phyloP scores from a whole-genome alignment of 1,284 basidiomycete species.

The Trichosporon ovoides region DNA sequence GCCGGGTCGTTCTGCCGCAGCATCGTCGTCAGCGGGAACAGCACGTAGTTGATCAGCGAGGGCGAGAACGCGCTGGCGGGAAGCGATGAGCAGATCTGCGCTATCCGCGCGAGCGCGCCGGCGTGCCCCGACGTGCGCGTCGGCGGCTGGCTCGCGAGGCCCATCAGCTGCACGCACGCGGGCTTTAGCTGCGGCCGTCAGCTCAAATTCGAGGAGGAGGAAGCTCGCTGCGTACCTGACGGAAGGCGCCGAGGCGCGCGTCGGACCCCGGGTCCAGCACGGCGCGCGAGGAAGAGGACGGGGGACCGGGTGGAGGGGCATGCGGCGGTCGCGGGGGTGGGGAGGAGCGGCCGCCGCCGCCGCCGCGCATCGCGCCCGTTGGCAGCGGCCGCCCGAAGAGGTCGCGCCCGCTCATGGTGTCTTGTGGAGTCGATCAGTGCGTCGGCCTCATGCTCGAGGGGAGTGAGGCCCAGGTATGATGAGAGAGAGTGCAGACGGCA shows the following conservation, averaged over 20 bases:
- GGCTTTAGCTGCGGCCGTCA: constrained; percentile 61
- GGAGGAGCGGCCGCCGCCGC: neutral
- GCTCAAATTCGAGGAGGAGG: neutral
- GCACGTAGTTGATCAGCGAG: constrained; percentile 72
- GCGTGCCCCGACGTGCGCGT: constrained; percentile 54
- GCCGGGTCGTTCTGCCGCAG: constrained; percentile 61
- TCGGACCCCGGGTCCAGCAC: constrained; percentile 2
- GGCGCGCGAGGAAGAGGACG: neutral
- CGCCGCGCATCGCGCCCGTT: neutral
- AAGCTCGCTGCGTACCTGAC: constrained; percentile 24
- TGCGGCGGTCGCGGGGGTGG: neutral
- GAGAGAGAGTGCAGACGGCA: neutral
- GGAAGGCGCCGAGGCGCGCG: constrained; percentile 37
- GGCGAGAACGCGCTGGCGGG: constrained; percentile 53
- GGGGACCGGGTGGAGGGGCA: neutral
- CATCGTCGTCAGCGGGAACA: constrained; percentile 77
- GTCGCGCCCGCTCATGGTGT: constrained; percentile 16
- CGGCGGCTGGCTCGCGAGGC: constrained; percentile 58
- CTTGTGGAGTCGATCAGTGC: neutral
- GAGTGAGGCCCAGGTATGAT: no score
- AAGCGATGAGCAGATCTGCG: constrained; percentile 52
- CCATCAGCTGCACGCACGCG: constrained; percentile 71
- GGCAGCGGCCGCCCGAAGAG: constrained; percentile 20
- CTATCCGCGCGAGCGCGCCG: constrained; percentile 56
- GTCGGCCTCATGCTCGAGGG: neutral